phyloP scores from a whole-genome alignment of 805 yeast genomes.

The Metschnikowia baotianmanensis region DNA sequence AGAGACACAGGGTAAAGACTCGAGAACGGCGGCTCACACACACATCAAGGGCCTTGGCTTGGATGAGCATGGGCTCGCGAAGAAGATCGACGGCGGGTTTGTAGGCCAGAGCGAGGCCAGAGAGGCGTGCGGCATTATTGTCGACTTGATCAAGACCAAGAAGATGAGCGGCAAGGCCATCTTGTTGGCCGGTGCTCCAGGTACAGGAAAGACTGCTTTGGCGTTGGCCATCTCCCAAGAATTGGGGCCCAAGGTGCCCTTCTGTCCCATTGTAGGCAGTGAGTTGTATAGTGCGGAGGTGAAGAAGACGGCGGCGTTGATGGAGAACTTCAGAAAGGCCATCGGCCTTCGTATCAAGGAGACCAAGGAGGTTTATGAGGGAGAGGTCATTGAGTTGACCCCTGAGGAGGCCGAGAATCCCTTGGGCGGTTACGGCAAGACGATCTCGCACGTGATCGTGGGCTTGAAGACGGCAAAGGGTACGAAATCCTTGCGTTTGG shows the following conservation, averaged over 20 bases:
- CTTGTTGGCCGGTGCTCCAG: conserved; percentile 94
- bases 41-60: conserved; percentile 94
- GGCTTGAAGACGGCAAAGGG: conserved; percentile 93
- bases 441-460: conserved; percentile 89
- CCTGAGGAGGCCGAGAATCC: conserved; percentile 98
- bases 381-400: conserved; percentile 93
- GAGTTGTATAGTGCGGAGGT: conserved; percentile 96
- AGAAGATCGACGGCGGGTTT: conserved; percentile 83
- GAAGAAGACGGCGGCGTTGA: conserved; percentile 91
- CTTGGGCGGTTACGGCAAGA: conserved; percentile 95
- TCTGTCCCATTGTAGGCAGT: conserved; percentile 94
- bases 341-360: conserved; percentile 95
- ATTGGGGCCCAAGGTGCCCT: conserved; percentile 95
- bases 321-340: conserved; percentile 95
- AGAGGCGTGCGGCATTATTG: conserved; percentile 93
- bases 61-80: conserved; percentile 86
- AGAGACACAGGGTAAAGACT: conserved; percentile 50
- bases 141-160: conserved; percentile 87
- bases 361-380: conserved; percentile 96
- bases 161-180: conserved; percentile 97
- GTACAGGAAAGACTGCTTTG: conserved; percentile 97
- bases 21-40: conserved; percentile 92
- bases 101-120: conserved; percentile 75
- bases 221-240: conserved; percentile 96
- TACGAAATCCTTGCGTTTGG: conserved; percentile 83